phyloP scores from a whole-genome alignment of 352 stramenopile genomes.

The Pythium aquatile region DNA sequence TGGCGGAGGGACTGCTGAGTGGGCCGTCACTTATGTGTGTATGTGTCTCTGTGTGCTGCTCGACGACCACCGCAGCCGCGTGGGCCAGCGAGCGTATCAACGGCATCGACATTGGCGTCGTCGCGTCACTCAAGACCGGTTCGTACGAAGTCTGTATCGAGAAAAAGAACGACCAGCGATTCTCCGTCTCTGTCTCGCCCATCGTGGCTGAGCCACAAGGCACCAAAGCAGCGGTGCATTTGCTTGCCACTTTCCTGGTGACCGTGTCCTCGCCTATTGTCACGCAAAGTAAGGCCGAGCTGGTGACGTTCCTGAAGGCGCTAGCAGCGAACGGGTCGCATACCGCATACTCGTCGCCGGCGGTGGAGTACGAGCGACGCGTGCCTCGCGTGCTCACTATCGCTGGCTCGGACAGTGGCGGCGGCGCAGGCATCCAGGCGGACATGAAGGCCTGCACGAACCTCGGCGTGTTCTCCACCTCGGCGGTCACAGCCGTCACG shows the following conservation, averaged over 20 bases:
- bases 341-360: conserved; percentile 7
- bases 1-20: conserved; percentile 58
- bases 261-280: not conserved
- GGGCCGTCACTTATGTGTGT: conserved; percentile 29
- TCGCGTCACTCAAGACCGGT: conserved; percentile 25
- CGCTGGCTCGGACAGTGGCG: conserved; percentile 91
- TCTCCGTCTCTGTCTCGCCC: not conserved
- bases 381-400: conserved; percentile 85
- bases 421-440: conserved; percentile 90
- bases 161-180: not conserved
- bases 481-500: conserved; percentile 91
- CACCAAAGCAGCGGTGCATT: not conserved
- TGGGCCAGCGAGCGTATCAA: not conserved
- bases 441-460: conserved; percentile 91
- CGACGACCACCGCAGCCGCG: not conserved
- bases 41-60: conserved; percentile 20
- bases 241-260: conserved; percentile 7
- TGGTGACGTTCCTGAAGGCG: conserved; percentile 30
- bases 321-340: conserved; percentile 17
- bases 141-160: conserved; percentile 25
- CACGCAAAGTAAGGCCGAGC: conserved; percentile 21
- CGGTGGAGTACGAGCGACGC: not conserved
- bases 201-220: not conserved
- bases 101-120: conserved; percentile 14
- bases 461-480: conserved; percentile 80